Percentiles rank a stretch among this genome's conserved stretches.
Conservation (phyloP, 352 stramenopile genomes). For the Phytophthora pini region DNA sequence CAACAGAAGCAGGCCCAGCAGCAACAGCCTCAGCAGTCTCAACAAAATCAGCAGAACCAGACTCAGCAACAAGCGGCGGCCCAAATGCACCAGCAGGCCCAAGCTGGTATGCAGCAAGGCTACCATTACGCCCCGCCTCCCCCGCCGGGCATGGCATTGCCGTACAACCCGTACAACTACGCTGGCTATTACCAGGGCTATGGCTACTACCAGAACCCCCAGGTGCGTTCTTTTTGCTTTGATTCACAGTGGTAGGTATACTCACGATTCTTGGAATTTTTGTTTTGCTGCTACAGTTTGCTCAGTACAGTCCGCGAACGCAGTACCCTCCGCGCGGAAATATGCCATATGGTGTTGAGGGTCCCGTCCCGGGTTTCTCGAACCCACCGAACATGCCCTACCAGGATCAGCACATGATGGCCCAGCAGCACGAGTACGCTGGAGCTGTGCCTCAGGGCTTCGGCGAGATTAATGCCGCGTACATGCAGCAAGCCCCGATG, state of each 20-base stretch:
- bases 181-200: conserved; percentile 87
- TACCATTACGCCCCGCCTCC: conserved; percentile 88
- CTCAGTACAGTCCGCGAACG: conserved; percentile 87
- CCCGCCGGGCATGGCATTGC: conserved; percentile 86
- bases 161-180: conserved; percentile 92
- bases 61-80: conserved; percentile 55
- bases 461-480: conserved; percentile 80
- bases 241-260: background rate
- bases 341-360: conserved; percentile 87
- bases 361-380: conserved; percentile 80
- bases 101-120: conserved; percentile 61
- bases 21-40: conserved; percentile 51
- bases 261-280: conserved; percentile 5
- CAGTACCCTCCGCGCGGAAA: conserved; percentile 85
- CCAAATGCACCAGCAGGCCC: conserved; percentile 67
- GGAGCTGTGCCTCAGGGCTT: conserved; percentile 81
- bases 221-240: conserved; percentile 42
- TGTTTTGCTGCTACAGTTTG: conserved; percentile 53
- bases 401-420: conserved; percentile 85
- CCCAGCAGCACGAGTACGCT: conserved; percentile 83
- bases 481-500: conserved; percentile 71
- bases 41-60: conserved; percentile 42
- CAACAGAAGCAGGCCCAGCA: conserved; percentile 53
- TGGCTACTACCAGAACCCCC: conserved; percentile 89
- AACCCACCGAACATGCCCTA: conserved; percentile 84